Percentiles rank a stretch among this genome's conserved stretches.
Conservation (phyloP, 83 land plant genomes). For the Isoetes engelmannii region DNA sequence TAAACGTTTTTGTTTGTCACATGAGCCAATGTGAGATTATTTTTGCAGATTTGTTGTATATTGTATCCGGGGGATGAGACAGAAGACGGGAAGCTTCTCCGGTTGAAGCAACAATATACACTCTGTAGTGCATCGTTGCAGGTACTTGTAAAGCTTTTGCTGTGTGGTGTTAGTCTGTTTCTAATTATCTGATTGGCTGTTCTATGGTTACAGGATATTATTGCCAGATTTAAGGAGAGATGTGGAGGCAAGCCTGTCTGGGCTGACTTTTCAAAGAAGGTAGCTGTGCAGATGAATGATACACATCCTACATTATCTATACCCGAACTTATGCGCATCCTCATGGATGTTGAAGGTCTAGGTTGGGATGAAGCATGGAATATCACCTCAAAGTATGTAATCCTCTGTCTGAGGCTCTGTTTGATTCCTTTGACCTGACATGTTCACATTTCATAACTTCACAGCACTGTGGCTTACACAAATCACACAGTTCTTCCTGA, state of each 20-base stretch:
- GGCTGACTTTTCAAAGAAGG: constrained; percentile 78
- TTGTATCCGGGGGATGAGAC: constrained; percentile 92
- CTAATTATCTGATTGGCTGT: no score
- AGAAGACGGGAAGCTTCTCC: constrained; percentile 74
- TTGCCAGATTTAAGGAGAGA: constrained; percentile 86
- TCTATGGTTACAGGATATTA: constrained; percentile 52
- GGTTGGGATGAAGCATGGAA: constrained; percentile 99
- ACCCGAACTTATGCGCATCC: constrained; percentile 82
- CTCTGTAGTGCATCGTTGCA: constrained; percentile 94
- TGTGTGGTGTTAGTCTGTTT: not conserved
- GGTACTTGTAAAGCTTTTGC: constrained; percentile 29
- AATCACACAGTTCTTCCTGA: constrained; percentile 98
- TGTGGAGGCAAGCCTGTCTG: constrained; percentile 36
- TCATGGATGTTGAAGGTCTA: constrained; percentile 95
- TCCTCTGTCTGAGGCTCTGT: not conserved
- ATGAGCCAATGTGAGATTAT: not conserved
- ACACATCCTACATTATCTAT: constrained; percentile 97
- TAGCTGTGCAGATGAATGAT: constrained; percentile 92
- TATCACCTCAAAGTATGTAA: constrained; percentile 51
- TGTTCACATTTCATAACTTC: not conserved
- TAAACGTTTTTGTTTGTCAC: not conserved
- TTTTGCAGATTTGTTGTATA: constrained; percentile 80
- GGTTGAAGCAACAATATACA: constrained; percentile 87
- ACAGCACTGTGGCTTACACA: constrained; percentile 94
- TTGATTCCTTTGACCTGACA: not conserved